Base-by-base conservation (phyloP, 305 asterid genomes). In the Coffea humblotiana region DNA sequence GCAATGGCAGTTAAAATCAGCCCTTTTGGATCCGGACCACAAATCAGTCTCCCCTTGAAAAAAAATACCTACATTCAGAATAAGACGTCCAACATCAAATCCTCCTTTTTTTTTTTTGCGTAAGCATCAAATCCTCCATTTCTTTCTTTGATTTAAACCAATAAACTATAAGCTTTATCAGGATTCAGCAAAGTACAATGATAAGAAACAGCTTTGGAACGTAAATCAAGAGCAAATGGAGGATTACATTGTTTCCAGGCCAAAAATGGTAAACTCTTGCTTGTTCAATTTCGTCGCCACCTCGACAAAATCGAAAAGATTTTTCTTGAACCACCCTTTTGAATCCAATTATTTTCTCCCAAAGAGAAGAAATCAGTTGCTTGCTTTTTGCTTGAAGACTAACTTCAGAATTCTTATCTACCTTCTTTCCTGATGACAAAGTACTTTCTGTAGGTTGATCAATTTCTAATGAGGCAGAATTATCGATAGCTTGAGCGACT, bases 11-110 rank as follows among this genome's bases (percentile, higher is more conserved):
- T 76, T 32, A 79, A 71, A n/a, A 75, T 29, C 74, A 79, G 71
- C 48, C 83, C 81, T 79, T 74, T 83, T 76, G 81, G 81, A 83
- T 83, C 72, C 43, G 83, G 78, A 21, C 83, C 86, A 67, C 81
- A 83, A 15, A 83, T 71, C 27, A 83, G 54, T 54, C 75, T 78
- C 61, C 82, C 82, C 65, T 47, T 48, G 68, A 83, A 74, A 43
- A 77, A 80, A 80, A 83, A 83, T 12, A 76, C 83, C 86, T 83
- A 66, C 70, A 76, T 78, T 69, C 35, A 11, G 14, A 70, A 60
- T 18, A 29, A 70, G 16, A n/a, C 1, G 67, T 25, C 23, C 1
- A 29, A 29, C 29, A 29, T 29, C 29, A 29, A 29, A 29, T 78
- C 29, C 29, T 29, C 29, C 29, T 29, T 1, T 29, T 29, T 29